Evolutionary conservation across 2,329 filamentous ascomycete species (phyloP).

Genomic region (Calonectria honghensis): DNA sequence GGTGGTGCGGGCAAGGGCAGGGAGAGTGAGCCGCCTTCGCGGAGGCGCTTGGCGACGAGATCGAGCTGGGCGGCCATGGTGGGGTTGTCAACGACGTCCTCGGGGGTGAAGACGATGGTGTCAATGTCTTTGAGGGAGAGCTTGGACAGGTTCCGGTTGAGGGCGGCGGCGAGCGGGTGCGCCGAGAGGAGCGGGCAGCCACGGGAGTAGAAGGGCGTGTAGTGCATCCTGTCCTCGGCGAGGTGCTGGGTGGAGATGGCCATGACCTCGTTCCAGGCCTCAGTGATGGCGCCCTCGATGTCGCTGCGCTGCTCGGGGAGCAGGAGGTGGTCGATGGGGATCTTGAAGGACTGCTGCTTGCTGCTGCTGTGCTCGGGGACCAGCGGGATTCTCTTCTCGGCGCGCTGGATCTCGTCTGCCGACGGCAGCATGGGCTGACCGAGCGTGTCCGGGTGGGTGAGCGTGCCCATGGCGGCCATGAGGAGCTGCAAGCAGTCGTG

Average conservation of each 20-base stretch:
- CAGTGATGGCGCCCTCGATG: slow-evolving; percentile 64
- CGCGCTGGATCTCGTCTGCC: slow-evolving; percentile 61
- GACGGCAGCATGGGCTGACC: slow-evolving; percentile 67
- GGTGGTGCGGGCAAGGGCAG: slow-evolving; percentile 39
- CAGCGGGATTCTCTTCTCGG: slow-evolving; percentile 66
- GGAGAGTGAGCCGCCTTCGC: slow-evolving; percentile 42
- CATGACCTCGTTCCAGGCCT: slow-evolving; percentile 67
- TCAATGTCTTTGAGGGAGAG: slow-evolving; percentile 62
- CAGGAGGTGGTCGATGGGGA: slow-evolving; percentile 54
- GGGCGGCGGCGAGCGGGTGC: slow-evolving; percentile 65
- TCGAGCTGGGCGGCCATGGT: slow-evolving; percentile 71
- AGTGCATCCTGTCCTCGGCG: slow-evolving; percentile 64
- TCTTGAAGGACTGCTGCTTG: slow-evolving; percentile 44
- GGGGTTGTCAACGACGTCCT: slow-evolving; percentile 70
- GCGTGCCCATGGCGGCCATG: slow-evolving; percentile 65
- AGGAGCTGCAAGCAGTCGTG: slow-evolving; percentile 67
- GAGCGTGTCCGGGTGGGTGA: slow-evolving; percentile 67
- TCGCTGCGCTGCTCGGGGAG: slow-evolving; percentile 63
- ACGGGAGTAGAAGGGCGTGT: slow-evolving; percentile 70
- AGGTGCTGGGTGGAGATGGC: slow-evolving; percentile 63
- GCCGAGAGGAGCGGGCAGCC: slow-evolving; percentile 71
- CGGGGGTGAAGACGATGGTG: slow-evolving; percentile 64
- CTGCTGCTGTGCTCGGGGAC: slow-evolving; percentile 46
- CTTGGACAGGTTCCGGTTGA: slow-evolving; percentile 65
- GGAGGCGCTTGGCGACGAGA: slow-evolving; percentile 59